Percentiles rank a stretch among this genome's conserved stretches.
phyloP scores from a whole-genome alignment of 202 grass and related monocot species.

The Musa balbisiana region DNA sequence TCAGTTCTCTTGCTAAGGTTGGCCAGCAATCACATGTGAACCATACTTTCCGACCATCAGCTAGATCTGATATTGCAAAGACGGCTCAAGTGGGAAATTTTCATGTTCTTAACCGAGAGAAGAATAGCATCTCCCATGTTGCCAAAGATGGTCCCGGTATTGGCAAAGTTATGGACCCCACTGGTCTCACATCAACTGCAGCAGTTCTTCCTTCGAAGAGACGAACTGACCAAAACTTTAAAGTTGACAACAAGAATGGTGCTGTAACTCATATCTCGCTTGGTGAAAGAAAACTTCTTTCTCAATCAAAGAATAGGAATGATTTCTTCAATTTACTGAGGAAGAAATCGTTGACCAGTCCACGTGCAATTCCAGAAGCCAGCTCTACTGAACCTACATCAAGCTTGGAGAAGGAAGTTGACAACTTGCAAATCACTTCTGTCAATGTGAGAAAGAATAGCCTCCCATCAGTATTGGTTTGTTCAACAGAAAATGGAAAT shows the following conservation, averaged over 20 bases:
- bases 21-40: conserved; percentile 28
- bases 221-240: conserved; percentile 35
- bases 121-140: conserved; percentile 42
- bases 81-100: conserved; percentile 48
- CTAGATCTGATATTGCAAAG: conserved; percentile 49
- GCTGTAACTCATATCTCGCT: conserved; percentile 27
- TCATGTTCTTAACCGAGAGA: conserved; percentile 66
- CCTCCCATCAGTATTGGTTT: conserved; percentile 17
- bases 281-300: conserved; percentile 36
- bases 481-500: conserved; percentile 32
- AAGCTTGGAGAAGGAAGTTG: conserved; percentile 26
- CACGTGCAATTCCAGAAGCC: conserved; percentile 30
- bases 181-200: conserved; percentile 30
- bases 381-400: conserved; percentile 29
- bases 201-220: conserved; percentile 39
- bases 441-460: conserved; percentile 8
- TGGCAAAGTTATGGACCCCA: conserved; percentile 31
- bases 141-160: conserved; percentile 34
- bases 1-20: conserved; percentile 33
- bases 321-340: conserved; percentile 60
- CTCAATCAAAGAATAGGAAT: conserved; percentile 40
- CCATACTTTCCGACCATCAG: conserved; percentile 31
- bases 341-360: conserved; percentile 47
- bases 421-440: conserved; percentile 24
- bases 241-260: conserved; percentile 26